phyloP scores from a whole-genome alignment of 1,139 yeast genomes.

The Saccharomyces hybrid region DNA sequence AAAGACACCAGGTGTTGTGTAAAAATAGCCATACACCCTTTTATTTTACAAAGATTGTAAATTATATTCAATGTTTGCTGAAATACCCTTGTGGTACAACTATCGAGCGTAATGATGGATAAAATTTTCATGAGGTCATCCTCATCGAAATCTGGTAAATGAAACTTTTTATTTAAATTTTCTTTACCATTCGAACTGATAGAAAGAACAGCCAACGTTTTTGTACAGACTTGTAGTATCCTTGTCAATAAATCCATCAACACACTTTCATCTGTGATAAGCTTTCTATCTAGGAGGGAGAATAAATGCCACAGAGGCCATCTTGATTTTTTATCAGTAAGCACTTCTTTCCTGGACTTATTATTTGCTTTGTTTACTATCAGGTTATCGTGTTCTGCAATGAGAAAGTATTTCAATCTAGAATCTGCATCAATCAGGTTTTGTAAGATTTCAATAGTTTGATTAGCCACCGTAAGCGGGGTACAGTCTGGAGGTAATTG shows the following conservation, averaged over 20 bases:
- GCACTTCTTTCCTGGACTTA: conserved; percentile 34
- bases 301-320: conserved; percentile 71
- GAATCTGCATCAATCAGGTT: conserved; percentile 62
- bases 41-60: conserved; percentile 63
- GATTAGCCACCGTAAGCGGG: conserved; percentile 66
- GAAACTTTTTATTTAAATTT: conserved; percentile 35
- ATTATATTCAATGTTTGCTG: conserved; percentile 78
- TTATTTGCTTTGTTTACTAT: conserved; percentile 38
- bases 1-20: conserved; percentile 60
- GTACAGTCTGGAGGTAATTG: conserved; percentile 57
- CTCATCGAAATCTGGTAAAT: conserved; percentile 60
- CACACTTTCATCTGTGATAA: conserved; percentile 63
- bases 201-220: conserved; percentile 53
- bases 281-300: conserved; percentile 50
- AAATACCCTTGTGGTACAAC: conserved; percentile 79
- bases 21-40: conserved; percentile 57
- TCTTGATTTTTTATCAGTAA: conserved; percentile 39
- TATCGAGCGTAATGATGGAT: conserved; percentile 67
- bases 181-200: conserved; percentile 26
- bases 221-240: conserved; percentile 67
- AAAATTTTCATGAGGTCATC: conserved; percentile 57
- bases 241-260: conserved; percentile 72
- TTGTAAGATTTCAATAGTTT: conserved; percentile 68
- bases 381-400: conserved; percentile 72
- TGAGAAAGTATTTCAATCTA: conserved; percentile 65